phyloP scores from a whole-genome alignment of 2,329 filamentous ascomycete species.

The Podosphaera fusca region DNA sequence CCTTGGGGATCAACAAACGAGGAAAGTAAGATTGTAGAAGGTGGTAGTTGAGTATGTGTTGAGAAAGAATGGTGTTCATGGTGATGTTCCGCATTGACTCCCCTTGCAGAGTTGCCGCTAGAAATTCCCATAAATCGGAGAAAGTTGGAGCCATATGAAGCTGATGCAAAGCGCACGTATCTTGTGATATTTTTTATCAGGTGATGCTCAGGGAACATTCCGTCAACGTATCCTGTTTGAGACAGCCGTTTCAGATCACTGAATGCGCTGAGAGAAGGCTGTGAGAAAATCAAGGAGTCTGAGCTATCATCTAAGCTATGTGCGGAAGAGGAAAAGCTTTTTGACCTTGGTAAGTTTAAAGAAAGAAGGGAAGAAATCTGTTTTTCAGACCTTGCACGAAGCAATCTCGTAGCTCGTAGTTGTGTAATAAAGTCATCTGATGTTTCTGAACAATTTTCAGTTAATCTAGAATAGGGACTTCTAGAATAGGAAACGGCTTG shows the following conservation, averaged over 20 bases:
- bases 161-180: conserved; percentile 44
- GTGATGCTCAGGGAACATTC: conserved; percentile 35
- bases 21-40: conserved; percentile 32
- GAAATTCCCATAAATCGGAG: conserved; percentile 39
- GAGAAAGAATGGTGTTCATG: conserved; percentile 39
- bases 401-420: conserved; percentile 13
- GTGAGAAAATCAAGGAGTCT: conserved; percentile 11
- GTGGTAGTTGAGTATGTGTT: conserved; percentile 33
- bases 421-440: conserved; percentile 18
- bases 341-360: conserved; percentile 9
- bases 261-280: conserved; percentile 15
- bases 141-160: conserved; percentile 40
- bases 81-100: conserved; percentile 20
- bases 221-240: conserved; percentile 28
- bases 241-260: conserved; percentile 13
- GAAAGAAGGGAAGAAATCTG: conserved; percentile 11
- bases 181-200: conserved; percentile 37
- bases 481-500: background rate
- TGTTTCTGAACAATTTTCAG: conserved; percentile 23
- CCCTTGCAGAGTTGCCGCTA: conserved; percentile 23
- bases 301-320: conserved; percentile 31
- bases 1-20: conserved; percentile 32
- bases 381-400: conserved; percentile 18
- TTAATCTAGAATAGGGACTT: background rate
- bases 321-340: conserved; percentile 23